Conservation (phyloP, 108 stramenopile species). For the Fistulifera solaris region DNA sequence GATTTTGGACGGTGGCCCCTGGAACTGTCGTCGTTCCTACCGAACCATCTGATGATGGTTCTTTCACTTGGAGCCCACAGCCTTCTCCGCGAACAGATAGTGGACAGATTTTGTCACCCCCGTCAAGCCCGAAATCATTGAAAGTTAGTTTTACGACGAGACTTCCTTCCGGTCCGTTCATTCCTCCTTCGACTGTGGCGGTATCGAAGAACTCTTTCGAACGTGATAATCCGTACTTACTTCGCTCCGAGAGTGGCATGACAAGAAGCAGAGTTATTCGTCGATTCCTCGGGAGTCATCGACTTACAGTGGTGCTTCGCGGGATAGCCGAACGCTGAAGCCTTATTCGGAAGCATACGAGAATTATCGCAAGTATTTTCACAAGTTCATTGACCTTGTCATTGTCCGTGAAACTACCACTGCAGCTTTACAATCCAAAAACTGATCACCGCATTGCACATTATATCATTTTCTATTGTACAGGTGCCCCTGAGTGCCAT, state of each 20-base stretch:
- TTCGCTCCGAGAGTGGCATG: constrained; percentile 9
- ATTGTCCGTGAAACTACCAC: constrained; percentile 59
- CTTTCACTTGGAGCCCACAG: constrained; percentile 6
- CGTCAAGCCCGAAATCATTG: background rate
- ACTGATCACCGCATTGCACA: background rate
- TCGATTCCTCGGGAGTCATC: background rate
- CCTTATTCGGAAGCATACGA: constrained; percentile 36
- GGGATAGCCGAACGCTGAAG: background rate
- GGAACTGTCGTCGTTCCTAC: background rate
- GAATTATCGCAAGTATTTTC: constrained; percentile 51
- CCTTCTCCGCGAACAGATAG: background rate
- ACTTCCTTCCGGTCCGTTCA: background rate
- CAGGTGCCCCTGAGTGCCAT: background rate
- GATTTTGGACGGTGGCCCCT: constrained; percentile 6
- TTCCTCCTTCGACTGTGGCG: background rate
- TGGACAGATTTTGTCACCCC: background rate
- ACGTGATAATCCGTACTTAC: background rate
- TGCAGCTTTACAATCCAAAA: constrained; percentile 3
- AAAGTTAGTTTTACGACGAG: background rate
- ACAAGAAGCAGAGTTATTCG: constrained; percentile 45
- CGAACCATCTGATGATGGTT: constrained; percentile 24
- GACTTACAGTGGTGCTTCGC: constrained; percentile 13
- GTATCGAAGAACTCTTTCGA: background rate
- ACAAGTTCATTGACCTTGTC: constrained; percentile 69
- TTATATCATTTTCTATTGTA: too few species aligned